Base-by-base conservation (phyloP, 2,329 filamentous ascomycete species). In the Cladorrhinum sp. region DNA sequence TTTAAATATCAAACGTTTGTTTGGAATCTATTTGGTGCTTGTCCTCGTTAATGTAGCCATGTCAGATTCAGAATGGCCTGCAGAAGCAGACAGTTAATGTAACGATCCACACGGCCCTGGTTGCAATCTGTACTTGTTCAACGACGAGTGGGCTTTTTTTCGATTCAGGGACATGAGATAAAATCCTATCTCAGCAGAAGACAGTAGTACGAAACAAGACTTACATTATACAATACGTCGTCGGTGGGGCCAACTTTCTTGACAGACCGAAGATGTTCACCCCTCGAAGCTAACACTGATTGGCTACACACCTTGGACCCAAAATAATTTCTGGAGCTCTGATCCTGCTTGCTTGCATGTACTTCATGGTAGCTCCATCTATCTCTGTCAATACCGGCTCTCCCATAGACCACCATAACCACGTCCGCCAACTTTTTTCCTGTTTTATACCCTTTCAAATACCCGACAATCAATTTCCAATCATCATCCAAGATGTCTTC, bases 401-500 rank as follows among this genome's bases (percentile, higher is more conserved):
- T 10, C 25, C 25, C 4, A 29, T 10, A 29, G 10, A 4, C 25
- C 25, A n/a, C n/a, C n/a, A n/a, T n/a, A 29, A 29, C 25, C 4
- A 29, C 25, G 10, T 29, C 25, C 25, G 7, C 36, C 36, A 41
- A 13, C 10, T 41, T 41, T 41, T 41, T 13, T 41, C 36, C 16
- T 41, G 36, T 41, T 41, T 41, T n/a, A 7, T 32, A 7, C 29
- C 13, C 13, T 32, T 32, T 32, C 29, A 32, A 32, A 32, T 13
- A 7, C 13, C 29, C 29, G 29, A 32, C 13, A 32, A 6, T 13
- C 41, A 50, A 16, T 50, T 50, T 9, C 48, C 20, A 18, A 8
- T 32, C 25, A 29, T 8, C 41, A 10, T 29, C 29, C 55, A 57
- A 23, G 27, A 68, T 69, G 67, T 66, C 65, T 41, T 59, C 57